phyloP scores from a whole-genome alignment of 2,329 filamentous ascomycete species.

The Monosporascus sp. region DNA sequence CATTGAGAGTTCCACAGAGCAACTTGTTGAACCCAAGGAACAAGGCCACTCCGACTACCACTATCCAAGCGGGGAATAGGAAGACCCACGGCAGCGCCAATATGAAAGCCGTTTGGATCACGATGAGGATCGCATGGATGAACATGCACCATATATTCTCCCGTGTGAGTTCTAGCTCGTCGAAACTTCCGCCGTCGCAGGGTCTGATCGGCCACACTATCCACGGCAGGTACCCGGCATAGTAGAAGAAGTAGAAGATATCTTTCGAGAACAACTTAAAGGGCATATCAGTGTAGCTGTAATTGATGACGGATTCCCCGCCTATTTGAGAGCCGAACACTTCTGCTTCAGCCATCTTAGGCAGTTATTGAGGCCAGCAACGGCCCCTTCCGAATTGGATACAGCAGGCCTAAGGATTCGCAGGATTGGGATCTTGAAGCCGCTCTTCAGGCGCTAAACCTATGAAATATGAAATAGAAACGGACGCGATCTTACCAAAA shows the following conservation, averaged over 20 bases:
- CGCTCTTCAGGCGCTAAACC: too few species aligned
- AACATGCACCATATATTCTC: conserved; percentile 52
- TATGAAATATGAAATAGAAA: too few species aligned
- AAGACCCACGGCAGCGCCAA: conserved; percentile 48
- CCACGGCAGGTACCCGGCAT: conserved; percentile 52
- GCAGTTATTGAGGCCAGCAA: too few species aligned
- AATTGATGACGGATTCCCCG: conserved; percentile 52
- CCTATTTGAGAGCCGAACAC: conserved; percentile 55
- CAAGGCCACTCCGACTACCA: conserved; percentile 30
- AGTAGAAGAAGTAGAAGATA: conserved; percentile 50
- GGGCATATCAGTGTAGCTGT: conserved; percentile 55
- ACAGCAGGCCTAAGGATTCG: too few species aligned
- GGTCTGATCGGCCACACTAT: conserved; percentile 55
- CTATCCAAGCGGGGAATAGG: conserved; percentile 46
- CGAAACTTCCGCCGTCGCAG: conserved; percentile 47
- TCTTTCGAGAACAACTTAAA: conserved; percentile 47
- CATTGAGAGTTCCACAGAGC: conserved; percentile 50
- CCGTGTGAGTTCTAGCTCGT: conserved; percentile 58
- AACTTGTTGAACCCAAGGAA: conserved; percentile 47
- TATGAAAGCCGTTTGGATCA: conserved; percentile 58
- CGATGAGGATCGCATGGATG: conserved; percentile 52
- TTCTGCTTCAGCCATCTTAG: too few species aligned
- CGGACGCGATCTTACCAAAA: too few species aligned
- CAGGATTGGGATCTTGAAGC: too few species aligned
- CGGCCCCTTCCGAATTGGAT: too few species aligned